phyloP scores from a whole-genome alignment of 371 early-diverging fungal species.

The Lichtheimia hyalospora region DNA sequence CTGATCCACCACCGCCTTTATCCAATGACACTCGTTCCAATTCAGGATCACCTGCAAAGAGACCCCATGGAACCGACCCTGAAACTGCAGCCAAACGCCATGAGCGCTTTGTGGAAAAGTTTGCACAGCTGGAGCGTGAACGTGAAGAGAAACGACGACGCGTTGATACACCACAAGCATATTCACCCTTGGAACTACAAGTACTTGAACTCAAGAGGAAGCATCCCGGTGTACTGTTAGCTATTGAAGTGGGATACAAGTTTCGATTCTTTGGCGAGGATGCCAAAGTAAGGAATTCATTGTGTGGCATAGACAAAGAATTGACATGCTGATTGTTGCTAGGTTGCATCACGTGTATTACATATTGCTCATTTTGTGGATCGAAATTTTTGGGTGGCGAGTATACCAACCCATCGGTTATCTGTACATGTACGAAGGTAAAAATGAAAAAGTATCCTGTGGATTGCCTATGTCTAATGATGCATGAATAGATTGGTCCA shows the following conservation, averaged over 20 bases:
- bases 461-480: neutral
- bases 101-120: slow-evolving; percentile 27
- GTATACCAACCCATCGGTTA: slow-evolving; percentile 78
- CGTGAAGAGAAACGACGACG: slow-evolving; percentile 16
- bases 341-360: slow-evolving; percentile 69
- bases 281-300: slow-evolving; percentile 46
- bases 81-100: slow-evolving; percentile 14
- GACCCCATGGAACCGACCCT: no score
- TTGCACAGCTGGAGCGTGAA: slow-evolving; percentile 22
- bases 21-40: no score
- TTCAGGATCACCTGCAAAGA: no score
- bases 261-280: slow-evolving; percentile 83
- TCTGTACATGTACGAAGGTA: slow-evolving; percentile 75
- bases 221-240: slow-evolving; percentile 71
- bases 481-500: slow-evolving; percentile 60
- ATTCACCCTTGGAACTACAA: slow-evolving; percentile 83
- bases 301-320: neutral
- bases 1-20: no score
- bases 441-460: neutral
- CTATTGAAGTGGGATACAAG: slow-evolving; percentile 91
- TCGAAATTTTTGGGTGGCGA: slow-evolving; percentile 78
- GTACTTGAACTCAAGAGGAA: slow-evolving; percentile 70
- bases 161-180: slow-evolving; percentile 19
- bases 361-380: slow-evolving; percentile 78
- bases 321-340: slow-evolving; percentile 1